A percentile compares a stretch with the other conserved stretches of the same genome.
These are phyloP conservation scores for Leishmania guyanensis DNA, from an alignment of 208 protist species.

Conservation along the genomic window DNA sequence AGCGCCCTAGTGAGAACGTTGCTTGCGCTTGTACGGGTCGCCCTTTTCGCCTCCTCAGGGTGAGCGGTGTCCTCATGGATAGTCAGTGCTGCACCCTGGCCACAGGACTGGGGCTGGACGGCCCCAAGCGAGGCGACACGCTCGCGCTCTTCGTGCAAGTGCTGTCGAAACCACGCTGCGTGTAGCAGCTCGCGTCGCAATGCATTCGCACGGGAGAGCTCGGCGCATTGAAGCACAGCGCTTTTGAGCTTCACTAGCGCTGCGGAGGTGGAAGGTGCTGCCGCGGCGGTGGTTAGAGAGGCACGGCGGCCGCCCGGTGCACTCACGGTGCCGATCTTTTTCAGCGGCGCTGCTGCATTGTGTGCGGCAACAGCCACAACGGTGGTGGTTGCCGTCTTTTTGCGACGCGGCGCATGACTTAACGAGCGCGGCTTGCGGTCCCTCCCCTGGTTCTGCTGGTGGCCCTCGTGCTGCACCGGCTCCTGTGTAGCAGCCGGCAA, in stretches of 20 bases:
- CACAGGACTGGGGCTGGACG: not conserved
- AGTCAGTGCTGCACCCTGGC: not conserved
- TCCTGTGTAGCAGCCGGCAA: not conserved
- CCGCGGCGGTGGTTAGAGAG: not conserved
- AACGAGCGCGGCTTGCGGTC: not conserved
- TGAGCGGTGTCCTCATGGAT: not conserved
- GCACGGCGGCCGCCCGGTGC: not conserved
- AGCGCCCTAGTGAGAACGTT: not conserved
- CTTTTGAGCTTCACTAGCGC: constrained; percentile 6
- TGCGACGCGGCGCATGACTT: not conserved
- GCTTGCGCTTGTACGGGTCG: not conserved
- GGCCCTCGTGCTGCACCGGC: not conserved
- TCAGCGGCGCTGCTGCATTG: not conserved
- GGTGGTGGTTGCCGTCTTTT: not conserved
- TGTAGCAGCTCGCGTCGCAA: constrained; percentile 49
- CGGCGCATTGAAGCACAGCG: constrained; percentile 30
- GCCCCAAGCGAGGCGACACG: not conserved
- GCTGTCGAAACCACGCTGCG: constrained; percentile 34
- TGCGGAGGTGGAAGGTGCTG: not conserved
- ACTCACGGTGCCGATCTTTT: not conserved
- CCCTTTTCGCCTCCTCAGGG: not conserved
- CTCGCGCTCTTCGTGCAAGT: constrained; percentile 15
- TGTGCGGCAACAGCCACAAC: not conserved
- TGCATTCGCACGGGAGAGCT: constrained; percentile 44
- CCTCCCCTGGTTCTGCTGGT: not conserved